Base-by-base conservation (phyloP, 805 yeast species). In the Trichomonascus vanleenenianus region DNA sequence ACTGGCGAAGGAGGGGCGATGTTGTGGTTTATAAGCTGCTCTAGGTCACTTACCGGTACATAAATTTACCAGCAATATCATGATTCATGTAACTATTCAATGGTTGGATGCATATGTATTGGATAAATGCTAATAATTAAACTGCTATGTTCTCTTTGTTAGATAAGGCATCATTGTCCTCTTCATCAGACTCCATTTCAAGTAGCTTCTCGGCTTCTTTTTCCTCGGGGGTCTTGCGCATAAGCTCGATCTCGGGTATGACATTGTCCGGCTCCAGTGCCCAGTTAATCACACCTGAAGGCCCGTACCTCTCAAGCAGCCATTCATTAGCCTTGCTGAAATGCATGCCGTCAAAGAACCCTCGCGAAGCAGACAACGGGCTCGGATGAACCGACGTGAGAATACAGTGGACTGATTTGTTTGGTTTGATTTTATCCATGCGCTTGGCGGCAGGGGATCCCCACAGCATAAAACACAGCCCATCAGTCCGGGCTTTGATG, bases 381-480 rank as follows among this genome's bases (percentile, higher is more conserved):
- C 95, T 84, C 0, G 99, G 99, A 64, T 93, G 99, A 0, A 88
- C 97, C 0, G 87, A 72, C 50, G 74, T 75, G 22, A 93, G 64
- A 0, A 85, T 76, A 36, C 74, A 50, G 45, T 70, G 72, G 39
- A 52, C 49, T 12, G 44, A 34, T 6, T 38, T 37, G 15, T 30
- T 27, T 8, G 67, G 65, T 4, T 47, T 47, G 34, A 73, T 57
- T 42, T 65, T 66, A 20, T 70, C 72, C 1, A 83, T 71, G 18
- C 86, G 64, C 47, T 76, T 78, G 27, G 74, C 80, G 0, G 93
- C 93, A 5, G 88, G 86, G 11, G 72, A 61, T 0, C 93, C 93
- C 93, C 93, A 84, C 0, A 93, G 86, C 71, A 88, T 66, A 15
- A 88, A 73, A 2, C 81, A 85, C 20, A 87, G 69, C 1, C 86